A percentile compares a stretch with the other conserved stretches of the same genome.
phyloP scores from a whole-genome alignment of 139 green algal species.

The Chlamydomonas incerta region DNA sequence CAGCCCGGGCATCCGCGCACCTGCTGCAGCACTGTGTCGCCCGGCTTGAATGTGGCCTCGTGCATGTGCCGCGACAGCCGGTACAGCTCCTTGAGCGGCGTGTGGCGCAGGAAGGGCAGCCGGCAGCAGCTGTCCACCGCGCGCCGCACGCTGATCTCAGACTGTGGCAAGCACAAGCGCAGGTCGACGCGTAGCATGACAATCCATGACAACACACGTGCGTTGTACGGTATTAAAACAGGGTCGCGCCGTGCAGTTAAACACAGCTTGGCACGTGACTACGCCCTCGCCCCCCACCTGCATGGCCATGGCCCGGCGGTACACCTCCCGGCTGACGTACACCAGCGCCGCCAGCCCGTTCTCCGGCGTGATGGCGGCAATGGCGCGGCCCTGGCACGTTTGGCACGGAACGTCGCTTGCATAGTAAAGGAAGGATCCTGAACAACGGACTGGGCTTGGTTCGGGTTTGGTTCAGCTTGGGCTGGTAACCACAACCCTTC shows the following conservation, averaged over 20 bases:
- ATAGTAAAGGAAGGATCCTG: too few relatives aligned
- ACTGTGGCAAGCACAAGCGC: neutral
- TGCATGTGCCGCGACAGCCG: constrained; percentile 44
- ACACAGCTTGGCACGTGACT: too few relatives aligned
- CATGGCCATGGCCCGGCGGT: constrained; percentile 49
- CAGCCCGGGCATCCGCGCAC: constrained; percentile 22
- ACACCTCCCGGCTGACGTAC: constrained; percentile 39
- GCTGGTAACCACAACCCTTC: too few relatives aligned
- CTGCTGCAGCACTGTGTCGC: constrained; percentile 43
- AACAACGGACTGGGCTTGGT: too few relatives aligned
- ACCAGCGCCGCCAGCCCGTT: constrained; percentile 45
- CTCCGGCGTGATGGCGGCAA: constrained; percentile 22
- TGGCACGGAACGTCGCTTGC: too few relatives aligned
- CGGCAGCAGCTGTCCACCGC: constrained; percentile 52
- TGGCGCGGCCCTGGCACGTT: neutral
- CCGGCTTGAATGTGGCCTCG: constrained; percentile 20
- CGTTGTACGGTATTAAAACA: too few relatives aligned
- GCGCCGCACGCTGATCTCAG: constrained; percentile 28
- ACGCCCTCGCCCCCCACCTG: constrained; percentile 13
- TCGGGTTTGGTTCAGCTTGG: too few relatives aligned
- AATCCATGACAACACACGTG: too few relatives aligned
- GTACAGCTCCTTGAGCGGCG: constrained; percentile 57
- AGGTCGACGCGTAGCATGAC: too few relatives aligned
- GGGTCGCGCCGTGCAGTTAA: too few relatives aligned
- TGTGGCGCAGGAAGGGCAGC: constrained; percentile 60